Evolutionary conservation across 768 basidiomycete species (phyloP), one percentile per base, ranked within the genome.

Genomic region (Psilocybe sp.): DNA sequence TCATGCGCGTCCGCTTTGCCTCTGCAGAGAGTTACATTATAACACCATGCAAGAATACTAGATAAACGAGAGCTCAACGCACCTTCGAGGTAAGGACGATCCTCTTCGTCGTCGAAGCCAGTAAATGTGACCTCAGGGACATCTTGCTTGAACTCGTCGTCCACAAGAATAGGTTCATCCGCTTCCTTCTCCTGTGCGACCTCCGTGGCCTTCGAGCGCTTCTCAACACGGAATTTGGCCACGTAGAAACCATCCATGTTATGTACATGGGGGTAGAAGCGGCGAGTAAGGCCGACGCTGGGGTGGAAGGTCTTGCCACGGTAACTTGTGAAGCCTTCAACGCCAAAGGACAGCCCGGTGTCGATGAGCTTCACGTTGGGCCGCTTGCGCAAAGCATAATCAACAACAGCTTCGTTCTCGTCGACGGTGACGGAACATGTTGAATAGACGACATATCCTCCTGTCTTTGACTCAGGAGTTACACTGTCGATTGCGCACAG

Each of bases 191-290:
- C 53, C 33, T 46, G 40, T 52, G 53, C 48, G 32, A 55, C 48
- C 18, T 59, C 63, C 47, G 60, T 62, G 33, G 50, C 61, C 71
- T 89, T 94, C 42, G 71, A 64, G 51, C 86, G 78, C 69, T 83
- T 90, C 64, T 84, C 87, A n/a, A 98, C 86, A 69, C 90, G 95
- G 79, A 99, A 92, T 69, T 98, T 98, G 51, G 96, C 96, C 48
- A 98, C 95, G 67, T 80, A 99, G 79, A 99, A 99, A 5, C 97
- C 97, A 66, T 99, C 97, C 95, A 98, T 97, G 70, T 99, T 99
- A 72, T 98, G 95, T 60, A 97, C 94, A 68, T 98, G 95, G 13
- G 95, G 91, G 65, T 94, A 96, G 68, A 93, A 96, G 53, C 97
- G 75, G 58, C 93, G 75, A 15, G 97, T 97, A 56, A 96, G 69